phyloP scores from a whole-genome alignment of 1,284 basidiomycete genomes.

The Abortiporus biennis region DNA sequence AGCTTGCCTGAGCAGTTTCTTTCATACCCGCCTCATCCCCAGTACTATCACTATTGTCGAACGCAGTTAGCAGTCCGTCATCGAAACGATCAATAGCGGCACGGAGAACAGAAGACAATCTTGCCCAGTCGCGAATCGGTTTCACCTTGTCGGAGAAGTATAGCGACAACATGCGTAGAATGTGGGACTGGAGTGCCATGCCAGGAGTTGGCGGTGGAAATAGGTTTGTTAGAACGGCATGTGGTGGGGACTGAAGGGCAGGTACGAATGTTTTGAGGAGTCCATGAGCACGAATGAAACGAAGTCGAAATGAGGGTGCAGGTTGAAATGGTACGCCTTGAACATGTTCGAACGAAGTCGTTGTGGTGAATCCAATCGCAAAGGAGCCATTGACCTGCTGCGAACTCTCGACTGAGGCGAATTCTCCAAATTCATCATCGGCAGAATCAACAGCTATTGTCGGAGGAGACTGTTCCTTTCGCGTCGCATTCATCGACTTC shows the following conservation, averaged over 20 bases:
- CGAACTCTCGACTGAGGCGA: conserved; percentile 43
- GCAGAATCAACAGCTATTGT: conserved; percentile 45
- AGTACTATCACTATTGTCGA: conserved; percentile 75
- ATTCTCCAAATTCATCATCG: conserved; percentile 89
- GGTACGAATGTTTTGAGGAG: conserved; percentile 57
- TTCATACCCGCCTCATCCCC: conserved; percentile 72
- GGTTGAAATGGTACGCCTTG: too few species aligned
- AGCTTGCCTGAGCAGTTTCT: conserved; percentile 75
- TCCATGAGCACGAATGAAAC: conserved; percentile 61
- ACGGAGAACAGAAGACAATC: conserved; percentile 61
- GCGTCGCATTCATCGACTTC: conserved; percentile 30
- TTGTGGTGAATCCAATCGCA: conserved; percentile 34
- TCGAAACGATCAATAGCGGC: conserved; percentile 85
- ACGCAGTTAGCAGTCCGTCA: conserved; percentile 74
- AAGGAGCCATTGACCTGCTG: conserved; percentile 52
- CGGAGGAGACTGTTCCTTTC: conserved; percentile 41
- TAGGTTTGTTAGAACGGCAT: conserved; percentile 50
- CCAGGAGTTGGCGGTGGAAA: conserved; percentile 33
- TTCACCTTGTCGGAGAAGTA: conserved; percentile 67
- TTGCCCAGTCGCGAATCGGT: conserved; percentile 60
- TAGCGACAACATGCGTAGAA: conserved; percentile 61
- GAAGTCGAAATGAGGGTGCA: conserved; percentile 30
- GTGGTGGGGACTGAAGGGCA: conserved; percentile 48
- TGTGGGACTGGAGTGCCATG: conserved; percentile 49
- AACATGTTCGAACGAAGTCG: too few species aligned